A percentile compares a stretch with the other conserved stretches of the same genome.
Conservation (phyloP, 2,329 filamentous ascomycete genomes). For the Monosporascus sp. region DNA sequence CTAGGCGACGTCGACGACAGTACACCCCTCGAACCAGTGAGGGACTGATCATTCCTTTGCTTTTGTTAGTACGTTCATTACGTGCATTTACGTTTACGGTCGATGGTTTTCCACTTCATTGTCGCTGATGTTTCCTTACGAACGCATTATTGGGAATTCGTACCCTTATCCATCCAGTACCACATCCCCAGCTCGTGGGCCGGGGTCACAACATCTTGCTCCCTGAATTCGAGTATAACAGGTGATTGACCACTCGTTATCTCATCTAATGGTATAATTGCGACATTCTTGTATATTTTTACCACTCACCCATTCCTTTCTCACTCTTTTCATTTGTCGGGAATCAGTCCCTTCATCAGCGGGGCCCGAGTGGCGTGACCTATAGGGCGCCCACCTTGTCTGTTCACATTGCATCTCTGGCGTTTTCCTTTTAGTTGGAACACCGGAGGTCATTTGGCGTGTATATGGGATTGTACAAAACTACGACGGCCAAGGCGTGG, state of each 20-base stretch:
- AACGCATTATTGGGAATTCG: too few species aligned
- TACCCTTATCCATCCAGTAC: too few species aligned
- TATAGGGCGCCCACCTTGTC: background rate
- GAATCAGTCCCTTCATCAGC: background rate
- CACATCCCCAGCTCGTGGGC: too few species aligned
- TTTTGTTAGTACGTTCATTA: background rate
- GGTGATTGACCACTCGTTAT: background rate
- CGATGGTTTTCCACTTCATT: background rate
- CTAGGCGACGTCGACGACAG: constrained; percentile 10
- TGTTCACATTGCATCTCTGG: background rate
- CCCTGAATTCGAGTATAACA: background rate
- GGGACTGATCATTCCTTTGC: background rate
- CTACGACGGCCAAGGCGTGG: background rate
- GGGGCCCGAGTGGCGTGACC: background rate
- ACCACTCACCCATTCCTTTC: background rate
- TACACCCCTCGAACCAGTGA: constrained; percentile 3
- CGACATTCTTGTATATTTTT: background rate
- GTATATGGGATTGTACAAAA: background rate
- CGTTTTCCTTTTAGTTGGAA: background rate
- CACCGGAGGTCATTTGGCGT: background rate
- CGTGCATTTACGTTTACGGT: background rate
- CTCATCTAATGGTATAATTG: background rate
- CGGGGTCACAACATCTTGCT: background rate
- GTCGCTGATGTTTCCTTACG: background rate
- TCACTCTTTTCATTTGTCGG: background rate